A percentile compares a stretch with the other conserved stretches of the same genome.
Conservation (phyloP, 2,329 filamentous ascomycete genomes). For the Ceratocystis colombiana region DNA sequence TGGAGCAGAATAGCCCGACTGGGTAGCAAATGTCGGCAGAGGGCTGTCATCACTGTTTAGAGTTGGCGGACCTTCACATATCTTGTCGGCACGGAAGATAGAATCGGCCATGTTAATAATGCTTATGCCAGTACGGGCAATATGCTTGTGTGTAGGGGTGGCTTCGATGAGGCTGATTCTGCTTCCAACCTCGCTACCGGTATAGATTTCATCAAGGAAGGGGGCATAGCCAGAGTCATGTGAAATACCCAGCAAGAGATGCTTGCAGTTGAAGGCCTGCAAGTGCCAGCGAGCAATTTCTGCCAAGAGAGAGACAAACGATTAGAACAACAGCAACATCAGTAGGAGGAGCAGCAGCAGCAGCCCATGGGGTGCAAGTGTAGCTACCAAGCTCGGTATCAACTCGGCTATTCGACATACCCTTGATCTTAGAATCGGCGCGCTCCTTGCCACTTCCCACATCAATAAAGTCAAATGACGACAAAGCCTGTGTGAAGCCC, state of each 20-base stretch:
- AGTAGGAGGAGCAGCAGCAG: not conserved
- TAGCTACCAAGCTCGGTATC: too few species aligned
- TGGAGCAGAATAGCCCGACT: not conserved
- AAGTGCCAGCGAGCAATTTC: constrained; percentile 48
- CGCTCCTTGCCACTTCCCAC: constrained; percentile 50
- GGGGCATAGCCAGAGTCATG: constrained; percentile 52
- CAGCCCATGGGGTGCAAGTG: not conserved
- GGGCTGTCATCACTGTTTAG: not conserved
- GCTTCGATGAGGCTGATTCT: constrained; percentile 48
- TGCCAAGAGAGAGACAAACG: constrained; percentile 29
- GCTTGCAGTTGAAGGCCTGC: constrained; percentile 50
- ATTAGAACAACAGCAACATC: not conserved
- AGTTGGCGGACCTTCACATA: constrained; percentile 33
- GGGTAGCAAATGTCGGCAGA: not conserved
- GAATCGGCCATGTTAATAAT: constrained; percentile 39
- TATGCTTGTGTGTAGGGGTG: constrained; percentile 41
- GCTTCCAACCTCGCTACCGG: constrained; percentile 35
- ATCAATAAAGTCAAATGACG: constrained; percentile 55
- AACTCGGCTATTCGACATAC: constrained; percentile 32
- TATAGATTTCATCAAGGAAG: constrained; percentile 46
- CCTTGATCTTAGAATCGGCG: constrained; percentile 51
- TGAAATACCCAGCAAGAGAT: constrained; percentile 51
- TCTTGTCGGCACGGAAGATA: constrained; percentile 47
- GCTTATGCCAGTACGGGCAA: constrained; percentile 37
- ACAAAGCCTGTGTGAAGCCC: constrained; percentile 50